A percentile compares a stretch with the other conserved stretches of the same genome.
These are phyloP conservation scores for Phytophthora pinifolia DNA, from an alignment of 352 stramenopile species.

Conservation along the genomic window DNA sequence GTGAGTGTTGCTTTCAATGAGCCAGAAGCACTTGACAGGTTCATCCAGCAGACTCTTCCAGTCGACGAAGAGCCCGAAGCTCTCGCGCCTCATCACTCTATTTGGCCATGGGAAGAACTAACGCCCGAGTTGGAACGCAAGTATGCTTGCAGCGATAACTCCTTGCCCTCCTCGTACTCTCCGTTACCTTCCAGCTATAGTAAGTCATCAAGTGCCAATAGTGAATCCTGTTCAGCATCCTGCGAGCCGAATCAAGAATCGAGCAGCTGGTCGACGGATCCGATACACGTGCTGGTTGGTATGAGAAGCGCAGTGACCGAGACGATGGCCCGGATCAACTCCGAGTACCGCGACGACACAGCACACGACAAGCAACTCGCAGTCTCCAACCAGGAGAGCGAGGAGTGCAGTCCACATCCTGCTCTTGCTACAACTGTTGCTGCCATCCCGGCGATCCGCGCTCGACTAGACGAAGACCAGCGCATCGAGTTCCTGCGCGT, in stretches of 20 bases:
- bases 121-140: background rate
- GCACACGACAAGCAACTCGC: background rate
- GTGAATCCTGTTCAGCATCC: background rate
- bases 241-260: no score
- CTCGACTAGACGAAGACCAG: constrained; percentile 22
- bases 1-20: no score
- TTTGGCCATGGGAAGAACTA: background rate
- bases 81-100: background rate
- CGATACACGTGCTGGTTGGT: constrained; percentile 8
- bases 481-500: constrained; percentile 46
- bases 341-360: constrained; percentile 3
- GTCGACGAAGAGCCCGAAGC: background rate
- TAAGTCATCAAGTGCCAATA: background rate
- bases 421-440: background rate
- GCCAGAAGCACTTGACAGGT: background rate
- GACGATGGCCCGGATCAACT: constrained; percentile 10
- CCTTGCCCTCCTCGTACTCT: background rate
- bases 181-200: background rate
- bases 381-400: background rate
- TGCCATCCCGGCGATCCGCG: background rate
- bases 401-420: background rate
- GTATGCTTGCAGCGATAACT: background rate
- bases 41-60: background rate
- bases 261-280: background rate
- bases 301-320: constrained; percentile 13